These are phyloP conservation scores for Ichthyophthirius multifiliis DNA, from an alignment of 169 alveolate species.

Conservation along the genomic window DNA sequence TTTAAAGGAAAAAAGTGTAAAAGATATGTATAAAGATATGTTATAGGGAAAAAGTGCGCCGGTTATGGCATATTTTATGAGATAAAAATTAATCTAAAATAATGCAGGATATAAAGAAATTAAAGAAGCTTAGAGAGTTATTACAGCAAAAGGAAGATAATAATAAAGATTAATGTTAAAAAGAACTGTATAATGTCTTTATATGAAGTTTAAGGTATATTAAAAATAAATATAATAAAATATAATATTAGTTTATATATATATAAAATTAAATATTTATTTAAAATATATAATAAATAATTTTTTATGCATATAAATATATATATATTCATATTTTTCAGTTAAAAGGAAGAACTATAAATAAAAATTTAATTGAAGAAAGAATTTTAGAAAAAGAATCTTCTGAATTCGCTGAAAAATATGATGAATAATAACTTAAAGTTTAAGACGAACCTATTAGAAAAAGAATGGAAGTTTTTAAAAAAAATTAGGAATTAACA, in stretches of 20 bases:
- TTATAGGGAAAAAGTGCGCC: constrained; percentile 20
- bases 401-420: constrained; percentile 5
- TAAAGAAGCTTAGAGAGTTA: not conserved
- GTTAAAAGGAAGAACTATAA: not conserved
- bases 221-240: not conserved
- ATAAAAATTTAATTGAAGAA: constrained; percentile 8
- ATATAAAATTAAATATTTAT: no score
- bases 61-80: constrained; percentile 10
- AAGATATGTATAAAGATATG: constrained; percentile 18
- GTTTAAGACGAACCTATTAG: not conserved
- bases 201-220: not conserved
- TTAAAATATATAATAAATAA: no score
- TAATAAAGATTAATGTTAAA: constrained; percentile 23
- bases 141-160: constrained; percentile 31
- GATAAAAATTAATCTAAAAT: constrained; percentile 1
- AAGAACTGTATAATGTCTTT: constrained; percentile 22
- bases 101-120: constrained; percentile 23
- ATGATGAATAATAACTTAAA: constrained; percentile 9
- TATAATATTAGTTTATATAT: not conserved
- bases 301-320: not conserved
- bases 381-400: constrained; percentile 22
- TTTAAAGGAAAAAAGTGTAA: constrained; percentile 15
- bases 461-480: constrained; percentile 18
- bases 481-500: constrained; percentile 24
- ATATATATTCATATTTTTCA: not conserved